Conservation (phyloP, 495 filamentous ascomycete species). For the Achaetomiella virescens region DNA sequence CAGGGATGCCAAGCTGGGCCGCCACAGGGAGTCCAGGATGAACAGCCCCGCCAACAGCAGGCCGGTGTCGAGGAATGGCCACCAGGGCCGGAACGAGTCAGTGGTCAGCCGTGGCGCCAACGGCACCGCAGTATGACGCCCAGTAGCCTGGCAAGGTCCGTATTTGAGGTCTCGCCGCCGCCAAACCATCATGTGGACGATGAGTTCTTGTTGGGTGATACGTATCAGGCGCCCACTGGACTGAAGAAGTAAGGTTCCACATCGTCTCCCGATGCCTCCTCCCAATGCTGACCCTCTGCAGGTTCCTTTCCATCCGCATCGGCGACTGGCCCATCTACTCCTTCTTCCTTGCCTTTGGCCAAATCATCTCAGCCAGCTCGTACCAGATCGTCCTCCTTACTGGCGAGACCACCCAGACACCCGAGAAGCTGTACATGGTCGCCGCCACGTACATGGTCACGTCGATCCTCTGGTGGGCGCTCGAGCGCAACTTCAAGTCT, state of each 20-base stretch:
- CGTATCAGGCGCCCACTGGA: constrained; percentile 62
- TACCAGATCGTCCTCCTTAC: constrained; percentile 63
- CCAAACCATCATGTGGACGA: constrained; percentile 19
- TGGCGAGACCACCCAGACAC: constrained; percentile 53
- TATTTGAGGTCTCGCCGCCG: constrained; percentile 28
- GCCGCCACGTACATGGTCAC: constrained; percentile 56
- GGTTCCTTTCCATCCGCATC: constrained; percentile 34
- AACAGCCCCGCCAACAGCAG: constrained; percentile 18
- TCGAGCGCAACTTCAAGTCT: constrained; percentile 52
- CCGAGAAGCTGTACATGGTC: constrained; percentile 57
- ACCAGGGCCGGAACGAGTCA: constrained; percentile 22
- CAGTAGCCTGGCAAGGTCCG: constrained; percentile 24
- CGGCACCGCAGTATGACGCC: constrained; percentile 29
- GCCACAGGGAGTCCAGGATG: constrained; percentile 17
- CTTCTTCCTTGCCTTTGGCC: constrained; percentile 60
- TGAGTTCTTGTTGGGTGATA: constrained; percentile 57
- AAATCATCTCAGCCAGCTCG: constrained; percentile 61
- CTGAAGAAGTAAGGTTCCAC: constrained; percentile 46
- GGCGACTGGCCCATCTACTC: constrained; percentile 69
- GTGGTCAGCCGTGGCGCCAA: constrained; percentile 28
- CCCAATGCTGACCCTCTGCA: not conserved
- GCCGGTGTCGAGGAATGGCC: constrained; percentile 20
- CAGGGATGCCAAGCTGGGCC: constrained; percentile 52
- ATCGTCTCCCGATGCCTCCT: constrained; percentile 11
- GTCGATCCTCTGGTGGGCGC: constrained; percentile 56